Percentiles rank a stretch among this genome's conserved stretches.
phyloP scores from a whole-genome alignment of 176 grass and related monocot species.

The Pharus latifolius region DNA sequence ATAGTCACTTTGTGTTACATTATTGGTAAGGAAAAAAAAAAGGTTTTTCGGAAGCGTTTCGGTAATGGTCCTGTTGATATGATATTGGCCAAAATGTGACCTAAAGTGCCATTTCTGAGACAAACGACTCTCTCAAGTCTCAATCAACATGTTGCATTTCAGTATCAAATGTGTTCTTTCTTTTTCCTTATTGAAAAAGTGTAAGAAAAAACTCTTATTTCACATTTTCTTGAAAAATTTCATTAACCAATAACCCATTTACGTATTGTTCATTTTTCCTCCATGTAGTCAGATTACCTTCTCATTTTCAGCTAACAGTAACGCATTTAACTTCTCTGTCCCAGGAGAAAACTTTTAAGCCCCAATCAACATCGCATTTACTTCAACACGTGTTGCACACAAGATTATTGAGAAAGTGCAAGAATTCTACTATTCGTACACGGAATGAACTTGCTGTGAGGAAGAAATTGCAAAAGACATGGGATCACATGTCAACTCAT shows the following conservation, averaged over 20 bases:
- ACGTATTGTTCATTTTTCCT: background rate
- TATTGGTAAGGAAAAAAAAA: too few species aligned
- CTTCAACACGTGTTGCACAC: slow-evolving; percentile 17
- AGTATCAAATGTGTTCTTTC: background rate
- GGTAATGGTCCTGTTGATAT: background rate
- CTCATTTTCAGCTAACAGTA: slow-evolving; percentile 17
- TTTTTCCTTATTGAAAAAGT: background rate
- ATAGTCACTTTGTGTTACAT: background rate
- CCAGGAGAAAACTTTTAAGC: slow-evolving; percentile 36
- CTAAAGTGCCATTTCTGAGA: background rate
- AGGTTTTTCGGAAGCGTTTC: too few species aligned
- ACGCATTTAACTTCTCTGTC: slow-evolving; percentile 12
- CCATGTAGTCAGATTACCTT: background rate
- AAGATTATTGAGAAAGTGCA: slow-evolving; percentile 27
- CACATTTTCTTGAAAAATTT: background rate
- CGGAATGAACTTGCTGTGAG: slow-evolving; percentile 1
- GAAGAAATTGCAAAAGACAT: slow-evolving; percentile 24
- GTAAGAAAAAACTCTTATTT: background rate
- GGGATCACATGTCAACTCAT: background rate
- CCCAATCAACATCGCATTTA: slow-evolving; percentile 28
- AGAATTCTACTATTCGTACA: slow-evolving; percentile 12
- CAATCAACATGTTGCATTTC: background rate
- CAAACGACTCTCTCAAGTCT: background rate
- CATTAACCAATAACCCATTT: background rate
- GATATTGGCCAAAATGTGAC: background rate